phyloP scores from a whole-genome alignment of 176 grass and related monocot genomes.

The Ensete ventricosum region DNA sequence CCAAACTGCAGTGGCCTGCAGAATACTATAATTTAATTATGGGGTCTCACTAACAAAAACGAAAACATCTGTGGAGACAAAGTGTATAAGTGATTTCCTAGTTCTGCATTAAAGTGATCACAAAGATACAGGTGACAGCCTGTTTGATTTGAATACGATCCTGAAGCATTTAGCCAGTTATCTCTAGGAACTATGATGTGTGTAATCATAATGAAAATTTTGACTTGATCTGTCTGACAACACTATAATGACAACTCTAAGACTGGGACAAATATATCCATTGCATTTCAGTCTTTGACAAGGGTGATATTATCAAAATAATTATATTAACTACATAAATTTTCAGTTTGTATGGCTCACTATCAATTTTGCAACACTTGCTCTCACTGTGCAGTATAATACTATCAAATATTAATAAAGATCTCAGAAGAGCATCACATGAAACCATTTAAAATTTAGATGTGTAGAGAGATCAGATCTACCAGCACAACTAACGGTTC shows the following conservation, averaged over 20 bases:
- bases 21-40: no score
- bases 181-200: background rate
- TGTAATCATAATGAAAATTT: background rate
- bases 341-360: background rate
- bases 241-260: background rate
- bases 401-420: background rate
- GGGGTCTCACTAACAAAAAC: no score
- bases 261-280: background rate
- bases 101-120: no score
- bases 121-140: no score
- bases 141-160: background rate
- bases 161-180: background rate
- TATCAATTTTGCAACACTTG: background rate
- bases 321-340: slow-evolving; percentile 2
- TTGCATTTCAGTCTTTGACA: no score
- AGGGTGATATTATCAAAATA: no score
- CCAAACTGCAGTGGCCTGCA: no score
- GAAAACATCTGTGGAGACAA: no score
- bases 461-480: slow-evolving; percentile 9
- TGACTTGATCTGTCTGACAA: background rate
- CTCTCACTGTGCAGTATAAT: background rate
- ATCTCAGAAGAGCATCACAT: background rate
- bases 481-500: slow-evolving; percentile 93
- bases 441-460: background rate
- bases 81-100: no score